Percentiles rank a stretch among this genome's conserved stretches.
phyloP scores from a whole-genome alignment of 2,329 filamentous ascomycete species.

The Fusarium buxicola region DNA sequence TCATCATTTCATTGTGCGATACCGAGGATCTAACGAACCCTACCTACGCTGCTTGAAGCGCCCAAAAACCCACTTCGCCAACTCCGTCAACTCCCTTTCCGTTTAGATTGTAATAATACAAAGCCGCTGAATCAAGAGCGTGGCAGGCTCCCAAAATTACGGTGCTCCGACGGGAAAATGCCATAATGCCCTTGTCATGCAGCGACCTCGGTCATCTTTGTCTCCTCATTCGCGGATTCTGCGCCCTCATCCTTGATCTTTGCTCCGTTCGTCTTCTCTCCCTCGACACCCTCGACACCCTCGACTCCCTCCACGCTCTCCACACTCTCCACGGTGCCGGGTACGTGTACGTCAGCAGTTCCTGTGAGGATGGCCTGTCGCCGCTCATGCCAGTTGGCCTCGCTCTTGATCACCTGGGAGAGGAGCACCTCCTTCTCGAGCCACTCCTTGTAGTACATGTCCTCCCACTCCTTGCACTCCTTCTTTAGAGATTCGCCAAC shows the following conservation, averaged over 20 bases:
- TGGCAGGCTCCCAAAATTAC: not conserved
- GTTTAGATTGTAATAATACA: conserved; percentile 35
- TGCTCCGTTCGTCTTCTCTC: conserved; percentile 41
- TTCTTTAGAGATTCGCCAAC: conserved; percentile 72
- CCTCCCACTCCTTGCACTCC: conserved; percentile 75
- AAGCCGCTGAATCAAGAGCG: conserved; percentile 2
- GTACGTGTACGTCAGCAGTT: conserved; percentile 58
- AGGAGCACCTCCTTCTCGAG: conserved; percentile 81
- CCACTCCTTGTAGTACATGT: conserved; percentile 78
- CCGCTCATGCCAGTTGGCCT: conserved; percentile 73
- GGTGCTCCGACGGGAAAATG: not conserved
- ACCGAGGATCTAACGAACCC: conserved; percentile 12
- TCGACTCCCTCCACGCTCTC: conserved; percentile 44
- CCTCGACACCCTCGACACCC: conserved; percentile 43
- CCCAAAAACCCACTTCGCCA: conserved; percentile 27
- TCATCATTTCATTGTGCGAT: conserved; percentile 27
- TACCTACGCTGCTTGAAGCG: conserved; percentile 13
- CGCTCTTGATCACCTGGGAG: conserved; percentile 76
- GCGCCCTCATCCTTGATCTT: conserved; percentile 23
- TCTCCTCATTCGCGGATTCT: conserved; percentile 17
- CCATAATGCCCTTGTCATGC: conserved; percentile 1
- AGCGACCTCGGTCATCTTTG: conserved; percentile 12
- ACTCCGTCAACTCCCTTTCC: conserved; percentile 44
- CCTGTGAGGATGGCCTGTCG: conserved; percentile 66
- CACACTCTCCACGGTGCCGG: conserved; percentile 45